Conservation (phyloP, 1,284 basidiomycete genomes). For the Ganoderma lingzhi region DNA sequence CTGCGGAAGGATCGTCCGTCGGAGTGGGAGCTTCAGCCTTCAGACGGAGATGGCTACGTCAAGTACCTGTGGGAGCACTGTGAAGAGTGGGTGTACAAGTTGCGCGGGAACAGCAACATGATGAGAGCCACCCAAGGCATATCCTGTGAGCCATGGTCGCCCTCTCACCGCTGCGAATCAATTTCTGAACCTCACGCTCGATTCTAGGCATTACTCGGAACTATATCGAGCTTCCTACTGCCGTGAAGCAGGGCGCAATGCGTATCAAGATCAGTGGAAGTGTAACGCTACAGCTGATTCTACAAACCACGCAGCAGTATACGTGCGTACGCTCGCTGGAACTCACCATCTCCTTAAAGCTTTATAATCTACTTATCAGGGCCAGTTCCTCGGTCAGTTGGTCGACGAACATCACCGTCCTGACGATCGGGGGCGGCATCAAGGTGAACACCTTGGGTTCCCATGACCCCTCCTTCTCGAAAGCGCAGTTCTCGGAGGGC, state of each 20-base stretch:
- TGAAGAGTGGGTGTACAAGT: constrained; percentile 42
- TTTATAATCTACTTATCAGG: constrained; percentile 22
- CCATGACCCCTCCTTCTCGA: constrained; percentile 26
- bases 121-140: constrained; percentile 37
- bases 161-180: not conserved
- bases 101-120: constrained; percentile 36
- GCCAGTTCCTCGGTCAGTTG: constrained; percentile 35
- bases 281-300: constrained; percentile 36
- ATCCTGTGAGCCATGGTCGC: constrained; percentile 33
- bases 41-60: constrained; percentile 29
- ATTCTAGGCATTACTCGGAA: constrained; percentile 41
- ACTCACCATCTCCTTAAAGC: not conserved
- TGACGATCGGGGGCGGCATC: constrained; percentile 31
- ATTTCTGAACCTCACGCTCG: not conserved
- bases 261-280: constrained; percentile 42
- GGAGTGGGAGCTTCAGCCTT: constrained; percentile 36
- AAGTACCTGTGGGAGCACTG: constrained; percentile 43
- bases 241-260: constrained; percentile 35
- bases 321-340: constrained; percentile 28
- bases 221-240: constrained; percentile 40
- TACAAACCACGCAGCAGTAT: constrained; percentile 32
- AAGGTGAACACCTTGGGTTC: constrained; percentile 31
- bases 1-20: constrained; percentile 35
- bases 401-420: constrained; percentile 33
- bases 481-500: constrained; percentile 23